Base-by-base conservation (phyloP, 176 grass and related monocot genomes). In the Eragrostis curvula region DNA sequence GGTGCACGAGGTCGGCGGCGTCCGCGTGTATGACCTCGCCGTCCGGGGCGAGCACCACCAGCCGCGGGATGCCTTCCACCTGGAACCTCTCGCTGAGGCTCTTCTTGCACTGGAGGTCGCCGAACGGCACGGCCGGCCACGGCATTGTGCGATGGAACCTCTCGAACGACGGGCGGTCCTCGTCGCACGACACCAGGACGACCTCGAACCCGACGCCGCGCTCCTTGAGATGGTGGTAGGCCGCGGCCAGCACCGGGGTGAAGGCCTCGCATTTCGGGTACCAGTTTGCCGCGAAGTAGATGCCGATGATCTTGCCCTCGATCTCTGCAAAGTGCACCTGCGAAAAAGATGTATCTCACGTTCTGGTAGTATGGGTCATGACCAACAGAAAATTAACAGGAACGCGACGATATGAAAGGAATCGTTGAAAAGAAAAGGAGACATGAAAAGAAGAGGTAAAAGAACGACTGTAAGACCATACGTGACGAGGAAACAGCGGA, bases 261-360 rank as follows among this genome's bases (percentile, higher is more conserved):
- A 90, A 93, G 29, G 85, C 57, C 87, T 90, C 85, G 60, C 91
- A 93, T 66, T 68, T 93, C 25, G 66, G 81, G 53, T 87, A 85
- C 91, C 91, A 93, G 81, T 90, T 93, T 0, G 91, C 91, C 0
- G 91, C 91, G 80, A 93, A 93, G 82, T 93, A 93, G 6, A 93
- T 74, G 23, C 78, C 91, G 24, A 93, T 12, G 24, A 74, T 50
- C 85, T 90, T 90, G 73, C 91, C 88, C 21, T 88, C 68, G 25
- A 93, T 27, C 44, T 90, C 85, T 69, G 64, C 16, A 47, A 87
- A 74, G 43, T 79, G 66, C 17, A 88, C 78, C 91, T 93, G 85
- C 23, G 13, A 57, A 68, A 36, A 62, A 46, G 14, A 59, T 44
- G 59, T 10, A n/a, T 45, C 59, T 10, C 6, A 2, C 39, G 20